Percentiles rank a stretch among this genome's conserved stretches.
phyloP scores from a whole-genome alignment of 495 filamentous ascomycete species.

The Aspergillus kassunensis region DNA sequence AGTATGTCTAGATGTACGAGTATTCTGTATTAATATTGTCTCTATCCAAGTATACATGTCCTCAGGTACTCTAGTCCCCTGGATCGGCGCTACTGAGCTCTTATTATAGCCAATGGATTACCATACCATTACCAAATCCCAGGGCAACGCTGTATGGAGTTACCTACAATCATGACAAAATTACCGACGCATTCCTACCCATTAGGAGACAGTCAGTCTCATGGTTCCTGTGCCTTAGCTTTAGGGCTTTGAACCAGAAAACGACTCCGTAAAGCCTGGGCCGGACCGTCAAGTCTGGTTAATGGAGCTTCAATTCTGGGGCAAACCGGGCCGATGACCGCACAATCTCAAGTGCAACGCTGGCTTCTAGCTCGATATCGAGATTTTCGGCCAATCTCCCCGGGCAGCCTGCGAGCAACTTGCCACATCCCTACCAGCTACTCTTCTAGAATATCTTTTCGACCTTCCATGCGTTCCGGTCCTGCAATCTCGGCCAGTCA shows the following conservation, averaged over 20 bases:
- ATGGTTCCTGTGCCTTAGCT: background rate
- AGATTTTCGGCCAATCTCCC: background rate
- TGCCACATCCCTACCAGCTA: constrained; percentile 6
- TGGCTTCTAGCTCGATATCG: background rate
- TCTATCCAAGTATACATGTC: no score
- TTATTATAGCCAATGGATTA: background rate
- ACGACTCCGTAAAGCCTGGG: constrained; percentile 1
- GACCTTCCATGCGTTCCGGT: constrained; percentile 21
- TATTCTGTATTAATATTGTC: no score
- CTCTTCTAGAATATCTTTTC: constrained; percentile 23
- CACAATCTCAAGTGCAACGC: no score
- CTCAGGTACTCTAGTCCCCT: background rate
- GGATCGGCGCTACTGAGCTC: constrained; percentile 5
- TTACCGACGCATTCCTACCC: no score
- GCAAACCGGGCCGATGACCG: constrained; percentile 8
- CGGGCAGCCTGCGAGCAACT: background rate
- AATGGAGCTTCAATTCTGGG: constrained; percentile 12
- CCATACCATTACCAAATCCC: constrained; percentile 2
- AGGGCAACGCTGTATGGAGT: background rate
- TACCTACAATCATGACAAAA: no score
- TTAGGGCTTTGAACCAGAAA: constrained; percentile 2
- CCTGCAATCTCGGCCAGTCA: constrained; percentile 9
- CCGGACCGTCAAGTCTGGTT: constrained; percentile 3
- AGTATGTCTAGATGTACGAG: no score
- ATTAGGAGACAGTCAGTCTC: no score